A percentile compares a stretch with the other conserved stretches of the same genome.
Conservation (phyloP, 164 flowering plant species). For the Vitis cinerea region DNA sequence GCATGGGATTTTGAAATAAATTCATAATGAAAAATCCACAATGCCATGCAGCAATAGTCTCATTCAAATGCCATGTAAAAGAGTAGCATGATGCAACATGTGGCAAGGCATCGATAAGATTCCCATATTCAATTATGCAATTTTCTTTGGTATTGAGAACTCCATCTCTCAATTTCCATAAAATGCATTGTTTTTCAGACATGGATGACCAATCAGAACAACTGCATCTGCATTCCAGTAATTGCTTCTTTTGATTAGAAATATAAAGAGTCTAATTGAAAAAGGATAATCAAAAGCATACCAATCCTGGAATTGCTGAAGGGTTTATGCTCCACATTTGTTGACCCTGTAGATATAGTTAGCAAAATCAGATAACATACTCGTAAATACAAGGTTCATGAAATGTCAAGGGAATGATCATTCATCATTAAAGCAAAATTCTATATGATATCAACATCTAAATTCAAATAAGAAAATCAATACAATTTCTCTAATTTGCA, state of each 20-base stretch:
- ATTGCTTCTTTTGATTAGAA: not conserved
- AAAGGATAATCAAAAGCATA: constrained; percentile 21
- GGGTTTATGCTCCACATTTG: constrained; percentile 36
- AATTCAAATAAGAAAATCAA: not conserved
- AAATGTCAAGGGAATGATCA: constrained; percentile 1
- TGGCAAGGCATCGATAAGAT: too few relatives aligned
- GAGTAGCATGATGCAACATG: too few relatives aligned
- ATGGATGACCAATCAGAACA: not conserved
- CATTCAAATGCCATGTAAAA: too few relatives aligned
- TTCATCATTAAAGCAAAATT: not conserved
- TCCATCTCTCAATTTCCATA: not conserved
- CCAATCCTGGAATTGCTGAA: constrained; percentile 51
- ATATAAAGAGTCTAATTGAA: not conserved
- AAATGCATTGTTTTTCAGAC: not conserved
- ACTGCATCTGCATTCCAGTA: not conserved
- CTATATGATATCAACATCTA: not conserved
- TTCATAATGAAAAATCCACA: too few relatives aligned
- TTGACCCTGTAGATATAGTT: constrained; percentile 34
- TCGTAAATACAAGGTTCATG: not conserved
- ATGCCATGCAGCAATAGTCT: too few relatives aligned
- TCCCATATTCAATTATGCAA: too few relatives aligned
- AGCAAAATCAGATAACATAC: constrained; percentile 10
- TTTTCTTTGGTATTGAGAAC: too few relatives aligned
- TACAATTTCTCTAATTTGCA: not conserved
- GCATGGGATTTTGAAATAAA: too few relatives aligned